Conservation (phyloP, 1,139 yeast genomes). For the Lodderomyces margitis region DNA sequence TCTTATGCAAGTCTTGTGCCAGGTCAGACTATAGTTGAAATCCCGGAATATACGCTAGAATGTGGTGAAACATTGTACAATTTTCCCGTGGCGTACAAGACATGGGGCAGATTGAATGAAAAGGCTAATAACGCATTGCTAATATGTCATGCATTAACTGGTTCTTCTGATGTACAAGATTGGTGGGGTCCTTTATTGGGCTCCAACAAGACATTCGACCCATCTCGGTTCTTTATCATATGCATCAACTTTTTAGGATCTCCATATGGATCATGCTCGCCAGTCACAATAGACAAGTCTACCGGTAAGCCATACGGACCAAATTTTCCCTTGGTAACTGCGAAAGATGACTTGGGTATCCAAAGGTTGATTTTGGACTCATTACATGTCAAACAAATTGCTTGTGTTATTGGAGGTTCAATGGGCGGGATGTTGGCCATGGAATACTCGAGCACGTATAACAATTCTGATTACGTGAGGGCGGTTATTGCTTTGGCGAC, state of each 20-base stretch:
- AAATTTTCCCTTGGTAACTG: constrained; percentile 88
- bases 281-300: constrained; percentile 70
- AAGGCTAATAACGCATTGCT: constrained; percentile 72
- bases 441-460: constrained; percentile 73
- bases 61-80: constrained; percentile 72
- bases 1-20: constrained; percentile 71
- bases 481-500: constrained; percentile 86
- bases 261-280: constrained; percentile 95
- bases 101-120: constrained; percentile 84
- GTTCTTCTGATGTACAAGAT: constrained; percentile 91
- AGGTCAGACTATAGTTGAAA: constrained; percentile 76
- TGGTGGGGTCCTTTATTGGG: constrained; percentile 99
- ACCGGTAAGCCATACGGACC: constrained; percentile 87
- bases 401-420: constrained; percentile 91
- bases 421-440: constrained; percentile 99
- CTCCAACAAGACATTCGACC: constrained; percentile 84
- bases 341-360: constrained; percentile 85
- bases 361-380: constrained; percentile 75
- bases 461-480: constrained; percentile 67
- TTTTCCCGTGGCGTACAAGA: constrained; percentile 92
- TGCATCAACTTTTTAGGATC: constrained; percentile 92
- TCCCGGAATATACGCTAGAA: constrained; percentile 77
- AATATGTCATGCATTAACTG: constrained; percentile 93
- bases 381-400: constrained; percentile 70
- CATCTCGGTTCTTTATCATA: constrained; percentile 76